These are phyloP conservation scores for Typha latifolia DNA, from an alignment of 176 grass and related monocot genomes.

Conservation along the genomic window DNA sequence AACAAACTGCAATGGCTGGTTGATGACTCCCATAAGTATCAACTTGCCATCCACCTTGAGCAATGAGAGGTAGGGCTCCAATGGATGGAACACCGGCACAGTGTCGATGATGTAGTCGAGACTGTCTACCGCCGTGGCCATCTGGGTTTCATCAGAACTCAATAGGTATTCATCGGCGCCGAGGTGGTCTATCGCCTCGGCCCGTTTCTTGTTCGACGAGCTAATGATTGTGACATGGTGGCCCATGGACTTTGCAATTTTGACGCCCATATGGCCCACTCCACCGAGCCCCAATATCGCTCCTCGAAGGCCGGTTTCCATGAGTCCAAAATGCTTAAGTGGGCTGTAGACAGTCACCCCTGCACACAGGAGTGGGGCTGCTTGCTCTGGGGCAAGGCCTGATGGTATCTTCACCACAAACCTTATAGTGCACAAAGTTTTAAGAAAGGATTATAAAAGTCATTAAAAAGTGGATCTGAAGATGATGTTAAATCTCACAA, in stretches of 20 bases:
- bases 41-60: constrained; percentile 74
- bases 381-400: constrained; percentile 65
- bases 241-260: constrained; percentile 81
- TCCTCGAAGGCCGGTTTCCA: constrained; percentile 37
- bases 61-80: constrained; percentile 76
- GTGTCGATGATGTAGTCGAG: constrained; percentile 99
- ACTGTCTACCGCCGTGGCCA: constrained; percentile 42
- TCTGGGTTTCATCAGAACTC: constrained; percentile 52
- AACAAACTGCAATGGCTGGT: constrained; percentile 73
- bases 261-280: constrained; percentile 97
- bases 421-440: constrained; percentile 11
- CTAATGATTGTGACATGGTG: constrained; percentile 96
- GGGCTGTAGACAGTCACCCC: constrained; percentile 95
- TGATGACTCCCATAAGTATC: constrained; percentile 79
- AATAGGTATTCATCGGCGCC: constrained; percentile 82
- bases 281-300: constrained; percentile 75
- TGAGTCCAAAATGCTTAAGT: constrained; percentile 80
- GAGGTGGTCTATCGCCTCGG: constrained; percentile 75
- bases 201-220: constrained; percentile 69
- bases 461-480: neutral
- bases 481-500: too few species aligned
- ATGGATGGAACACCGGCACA: constrained; percentile 63
- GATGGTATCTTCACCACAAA: constrained; percentile 76
- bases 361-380: constrained; percentile 82
- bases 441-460: neutral